Evolutionary conservation across 495 filamentous ascomycete species (phyloP).

Genomic region (Penicillium salamii): DNA sequence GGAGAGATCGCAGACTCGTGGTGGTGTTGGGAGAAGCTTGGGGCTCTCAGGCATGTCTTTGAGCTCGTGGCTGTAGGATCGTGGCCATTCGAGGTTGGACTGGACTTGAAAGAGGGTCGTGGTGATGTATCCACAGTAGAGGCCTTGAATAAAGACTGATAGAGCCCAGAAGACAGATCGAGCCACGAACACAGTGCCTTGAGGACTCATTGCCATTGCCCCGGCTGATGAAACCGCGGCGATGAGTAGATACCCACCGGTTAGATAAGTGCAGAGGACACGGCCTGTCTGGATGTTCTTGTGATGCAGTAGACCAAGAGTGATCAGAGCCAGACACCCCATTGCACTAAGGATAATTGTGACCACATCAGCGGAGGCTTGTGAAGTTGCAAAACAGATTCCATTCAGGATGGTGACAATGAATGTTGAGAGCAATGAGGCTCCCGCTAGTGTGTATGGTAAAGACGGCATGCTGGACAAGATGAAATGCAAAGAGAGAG

Average conservation of each 20-base stretch:
- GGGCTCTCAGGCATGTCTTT: constrained; percentile 20
- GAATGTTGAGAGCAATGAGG: constrained; percentile 25
- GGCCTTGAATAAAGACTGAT: constrained; percentile 33
- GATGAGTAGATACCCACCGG: constrained; percentile 29
- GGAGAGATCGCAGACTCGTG: constrained; percentile 9
- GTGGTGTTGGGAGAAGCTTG: constrained; percentile 3
- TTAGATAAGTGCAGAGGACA: constrained; percentile 11
- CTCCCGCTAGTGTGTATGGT: constrained; percentile 25
- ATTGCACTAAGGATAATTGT: constrained; percentile 27
- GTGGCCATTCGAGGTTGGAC: constrained; percentile 22
- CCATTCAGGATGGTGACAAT: constrained; percentile 34
- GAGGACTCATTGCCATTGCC: constrained; percentile 25
- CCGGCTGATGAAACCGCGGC: constrained; percentile 30
- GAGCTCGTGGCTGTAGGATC: constrained; percentile 28
- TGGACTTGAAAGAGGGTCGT: constrained; percentile 15
- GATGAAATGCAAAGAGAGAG: constrained; percentile 1
- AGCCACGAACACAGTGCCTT: constrained; percentile 18
- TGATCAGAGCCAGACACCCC: constrained; percentile 26
- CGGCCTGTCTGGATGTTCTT: constrained; percentile 19
- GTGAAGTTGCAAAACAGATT: constrained; percentile 27
- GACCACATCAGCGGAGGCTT: constrained; percentile 19
- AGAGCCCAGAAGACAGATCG: constrained; percentile 36
- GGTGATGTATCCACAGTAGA: constrained; percentile 32
- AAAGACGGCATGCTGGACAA: constrained; percentile 16
- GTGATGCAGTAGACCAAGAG: constrained; percentile 24